Percentiles rank a stretch among this genome's conserved stretches.
phyloP scores from a whole-genome alignment of 2,329 filamentous ascomycete species.

The Epichloe brachyelytri region DNA sequence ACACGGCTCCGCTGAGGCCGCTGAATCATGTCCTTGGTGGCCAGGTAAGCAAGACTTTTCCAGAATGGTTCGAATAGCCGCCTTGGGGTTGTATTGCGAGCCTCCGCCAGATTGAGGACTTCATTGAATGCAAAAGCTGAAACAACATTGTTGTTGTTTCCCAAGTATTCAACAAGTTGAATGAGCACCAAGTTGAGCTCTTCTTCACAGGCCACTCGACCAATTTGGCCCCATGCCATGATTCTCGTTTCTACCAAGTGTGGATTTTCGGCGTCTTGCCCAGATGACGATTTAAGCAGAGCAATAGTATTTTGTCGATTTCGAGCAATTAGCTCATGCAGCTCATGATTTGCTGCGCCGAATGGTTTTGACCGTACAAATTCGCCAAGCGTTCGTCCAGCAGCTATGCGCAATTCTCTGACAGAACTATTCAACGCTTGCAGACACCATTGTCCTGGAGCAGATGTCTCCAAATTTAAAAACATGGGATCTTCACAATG shows the following conservation, averaged over 20 bases:
- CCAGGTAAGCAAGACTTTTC: conserved; percentile 68
- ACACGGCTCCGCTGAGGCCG: conserved; percentile 72
- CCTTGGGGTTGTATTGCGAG: conserved; percentile 46
- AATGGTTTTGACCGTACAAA: conserved; percentile 39
- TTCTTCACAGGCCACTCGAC: conserved; percentile 61
- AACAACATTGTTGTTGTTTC: conserved; percentile 66
- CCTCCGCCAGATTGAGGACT: conserved; percentile 58
- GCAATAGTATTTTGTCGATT: conserved; percentile 57
- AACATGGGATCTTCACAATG: conserved; percentile 49
- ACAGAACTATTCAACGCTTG: conserved; percentile 71
- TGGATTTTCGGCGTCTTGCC: conserved; percentile 43
- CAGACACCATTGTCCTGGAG: conserved; percentile 67
- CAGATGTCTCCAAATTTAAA: conserved; percentile 54
- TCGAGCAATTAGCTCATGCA: conserved; percentile 14
- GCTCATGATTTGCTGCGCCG: background rate
- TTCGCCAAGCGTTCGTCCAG: conserved; percentile 52
- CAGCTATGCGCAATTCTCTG: conserved; percentile 71
- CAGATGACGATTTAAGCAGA: conserved; percentile 58
- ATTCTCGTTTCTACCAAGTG: conserved; percentile 73
- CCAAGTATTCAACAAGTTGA: conserved; percentile 74
- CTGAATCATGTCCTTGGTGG: conserved; percentile 67
- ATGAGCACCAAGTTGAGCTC: conserved; percentile 80
- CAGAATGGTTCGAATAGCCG: conserved; percentile 78
- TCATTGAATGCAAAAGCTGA: conserved; percentile 76
- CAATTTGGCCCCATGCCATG: conserved; percentile 74